These are phyloP conservation scores for Mortierella sp. DNA, from an alignment of 371 early-diverging fungal genomes.

Conservation along the genomic window DNA sequence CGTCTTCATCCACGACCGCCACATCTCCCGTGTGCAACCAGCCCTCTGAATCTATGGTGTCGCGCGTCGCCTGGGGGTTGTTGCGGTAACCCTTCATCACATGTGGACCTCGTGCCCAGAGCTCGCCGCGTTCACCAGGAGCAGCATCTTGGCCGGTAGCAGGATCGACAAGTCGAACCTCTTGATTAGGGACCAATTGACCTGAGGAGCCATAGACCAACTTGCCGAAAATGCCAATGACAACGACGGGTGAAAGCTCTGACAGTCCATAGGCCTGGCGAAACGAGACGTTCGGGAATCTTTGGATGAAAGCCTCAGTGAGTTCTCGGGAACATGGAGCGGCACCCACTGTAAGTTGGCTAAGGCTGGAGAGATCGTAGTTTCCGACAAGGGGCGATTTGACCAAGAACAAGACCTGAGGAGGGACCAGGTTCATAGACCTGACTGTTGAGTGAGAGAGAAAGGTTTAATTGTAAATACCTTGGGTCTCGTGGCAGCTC, in stretches of 20 bases:
- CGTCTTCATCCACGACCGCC: conserved; percentile 68
- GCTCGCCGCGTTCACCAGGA: conserved; percentile 70
- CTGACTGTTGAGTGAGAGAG: conserved; percentile 50
- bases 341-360: conserved; percentile 75
- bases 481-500: too few relatives aligned
- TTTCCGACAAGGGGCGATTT: conserved; percentile 70
- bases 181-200: conserved; percentile 65
- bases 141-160: conserved; percentile 58
- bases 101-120: conserved; percentile 83
- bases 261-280: conserved; percentile 82
- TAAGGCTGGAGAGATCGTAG: conserved; percentile 72
- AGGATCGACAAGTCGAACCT: conserved; percentile 53
- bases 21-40: conserved; percentile 92
- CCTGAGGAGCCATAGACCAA: conserved; percentile 72
- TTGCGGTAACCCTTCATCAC: conserved; percentile 74
- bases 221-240: conserved; percentile 25
- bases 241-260: conserved; percentile 63
- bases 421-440: conserved; percentile 78
- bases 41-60: conserved; percentile 74
- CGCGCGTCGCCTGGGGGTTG: conserved; percentile 73
- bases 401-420: conserved; percentile 72
- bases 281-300: conserved; percentile 62
- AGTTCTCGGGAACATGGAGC: conserved; percentile 77
- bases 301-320: conserved; percentile 58
- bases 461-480: not conserved